Percentiles rank a stretch among this genome's conserved stretches.
Evolutionary conservation across 1,284 basidiomycete species (phyloP).

Genomic region (Erythrobasidium hasegawianum): DNA sequence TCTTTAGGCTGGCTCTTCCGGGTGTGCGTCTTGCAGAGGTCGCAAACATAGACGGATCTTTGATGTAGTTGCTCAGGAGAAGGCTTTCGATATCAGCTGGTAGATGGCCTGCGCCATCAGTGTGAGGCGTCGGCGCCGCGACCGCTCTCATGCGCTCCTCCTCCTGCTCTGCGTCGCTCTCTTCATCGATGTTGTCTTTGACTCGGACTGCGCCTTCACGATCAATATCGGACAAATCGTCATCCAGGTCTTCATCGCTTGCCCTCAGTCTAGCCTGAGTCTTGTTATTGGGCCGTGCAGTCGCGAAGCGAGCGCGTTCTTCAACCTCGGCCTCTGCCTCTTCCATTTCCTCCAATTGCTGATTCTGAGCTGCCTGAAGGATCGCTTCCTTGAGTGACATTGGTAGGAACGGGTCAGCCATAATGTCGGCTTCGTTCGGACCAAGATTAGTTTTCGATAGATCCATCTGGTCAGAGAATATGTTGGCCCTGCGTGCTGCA

Average conservation of each 20-base stretch:
- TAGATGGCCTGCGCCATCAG: neutral
- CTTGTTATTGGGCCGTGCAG: too few species aligned
- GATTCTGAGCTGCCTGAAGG: conserved; percentile 11
- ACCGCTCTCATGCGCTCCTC: neutral
- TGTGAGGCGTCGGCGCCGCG: neutral
- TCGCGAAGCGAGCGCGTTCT: neutral
- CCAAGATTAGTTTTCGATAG: neutral
- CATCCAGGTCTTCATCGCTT: neutral
- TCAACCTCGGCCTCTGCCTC: neutral
- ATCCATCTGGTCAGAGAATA: conserved; percentile 24
- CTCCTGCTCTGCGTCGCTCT: conserved; percentile 25
- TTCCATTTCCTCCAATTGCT: conserved; percentile 21
- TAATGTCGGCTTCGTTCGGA: neutral
- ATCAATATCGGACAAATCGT: conserved; percentile 8
- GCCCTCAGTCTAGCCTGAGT: neutral
- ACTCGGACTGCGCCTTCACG: conserved; percentile 11
- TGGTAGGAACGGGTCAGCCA: conserved; percentile 24
- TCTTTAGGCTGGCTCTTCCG: conserved; percentile 20
- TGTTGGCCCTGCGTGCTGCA: conserved; percentile 8
- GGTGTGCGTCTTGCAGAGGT: conserved; percentile 5
- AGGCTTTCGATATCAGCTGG: conserved; percentile 10
- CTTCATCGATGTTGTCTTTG: conserved; percentile 26
- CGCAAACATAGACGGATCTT: conserved; percentile 7
- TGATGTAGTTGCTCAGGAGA: conserved; percentile 11
- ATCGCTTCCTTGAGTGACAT: conserved; percentile 15